Evolutionary conservation across 2,329 filamentous ascomycete genomes (phyloP), one percentile per base, ranked within the genome.

Genomic region (Anthostomella pinea): DNA sequence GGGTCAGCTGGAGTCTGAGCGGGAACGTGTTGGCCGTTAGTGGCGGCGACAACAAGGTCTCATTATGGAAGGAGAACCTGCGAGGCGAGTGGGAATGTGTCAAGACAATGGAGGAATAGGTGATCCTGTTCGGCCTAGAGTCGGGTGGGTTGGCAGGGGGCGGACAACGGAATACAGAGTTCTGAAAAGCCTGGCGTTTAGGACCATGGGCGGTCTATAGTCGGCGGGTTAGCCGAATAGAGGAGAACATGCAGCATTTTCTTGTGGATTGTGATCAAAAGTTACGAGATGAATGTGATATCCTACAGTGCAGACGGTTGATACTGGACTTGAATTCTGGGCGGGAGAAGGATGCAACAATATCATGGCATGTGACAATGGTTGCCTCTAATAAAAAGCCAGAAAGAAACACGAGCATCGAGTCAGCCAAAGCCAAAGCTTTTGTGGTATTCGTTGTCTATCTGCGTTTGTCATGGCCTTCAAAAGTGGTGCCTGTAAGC

Each of bases 31-130:
- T 98, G 54, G 93, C 93, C 8, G 88, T 96, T 45, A 93, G 86
- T 59, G 88, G 88, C 24, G 87, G 85, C 17, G 91, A 98, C 67
- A 98, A 98, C 73, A 90, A 94, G 69, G 90, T 98, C 38, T 94
- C 85, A 35, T 67, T 98, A 63, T 98, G 91, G 91, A 98, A 97
- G 77, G 93, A 98, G 77, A 95, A 95, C 62, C 71, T 98, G 53
- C 86, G 85, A 62, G 93, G 93, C 37, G 87, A 95, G 60, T 98
- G 93, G 93, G 90, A 97, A 67, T 87, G 86, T 57, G 87, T 97
- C 50, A 96, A 95, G 78, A 89, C 87, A 41, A 90, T 98, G 61
- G 91, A 95, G 64, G 88, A 95, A 69, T 95, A 73, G 46, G 26
- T 16, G n/a, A 27, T 13, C 11, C 14, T 20, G 27, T n/a, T n/a